Evolutionary conservation across 305 asterid species (phyloP).

Genomic region (Rubia peregrina): DNA sequence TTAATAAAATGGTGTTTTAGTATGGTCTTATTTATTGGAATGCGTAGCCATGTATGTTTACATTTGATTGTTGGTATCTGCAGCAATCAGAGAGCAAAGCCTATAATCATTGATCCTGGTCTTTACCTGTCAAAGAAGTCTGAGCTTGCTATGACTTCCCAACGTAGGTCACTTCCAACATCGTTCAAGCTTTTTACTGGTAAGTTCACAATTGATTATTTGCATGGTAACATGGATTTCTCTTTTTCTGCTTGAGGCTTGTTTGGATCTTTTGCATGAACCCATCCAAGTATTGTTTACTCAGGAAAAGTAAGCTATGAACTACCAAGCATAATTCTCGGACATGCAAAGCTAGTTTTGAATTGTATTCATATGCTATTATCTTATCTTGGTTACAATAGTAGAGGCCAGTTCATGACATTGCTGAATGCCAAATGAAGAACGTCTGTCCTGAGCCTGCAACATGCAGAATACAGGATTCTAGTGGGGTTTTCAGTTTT

Average conservation of each 20-base stretch:
- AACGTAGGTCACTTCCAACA: slow-evolving; percentile 83
- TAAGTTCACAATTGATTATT: slow-evolving; percentile 21
- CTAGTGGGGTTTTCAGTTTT: not conserved
- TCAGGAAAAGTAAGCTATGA: not conserved
- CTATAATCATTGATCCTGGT: slow-evolving; percentile 88
- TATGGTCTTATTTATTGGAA: not conserved
- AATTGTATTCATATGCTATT: not conserved
- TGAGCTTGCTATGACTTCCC: slow-evolving; percentile 75
- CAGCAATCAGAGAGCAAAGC: slow-evolving; percentile 94
- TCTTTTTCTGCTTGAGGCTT: not conserved
- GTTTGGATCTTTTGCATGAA: not conserved
- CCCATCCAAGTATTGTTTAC: not conserved
- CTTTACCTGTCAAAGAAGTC: slow-evolving; percentile 87
- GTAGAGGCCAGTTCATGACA: not conserved
- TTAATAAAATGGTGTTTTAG: not conserved
- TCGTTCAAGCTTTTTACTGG: slow-evolving; percentile 86
- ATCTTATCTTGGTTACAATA: not conserved
- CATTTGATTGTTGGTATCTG: slow-evolving; percentile 17
- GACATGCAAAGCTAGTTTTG: not conserved
- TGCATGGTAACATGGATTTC: not conserved
- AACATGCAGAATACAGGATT: not conserved
- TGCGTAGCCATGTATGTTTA: not conserved
- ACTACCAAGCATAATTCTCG: not conserved
- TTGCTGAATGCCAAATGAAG: not conserved
- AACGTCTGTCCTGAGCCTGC: not conserved